Base-by-base conservation (phyloP, 805 yeast species). In the Isabelozyma pseudorhagii region DNA sequence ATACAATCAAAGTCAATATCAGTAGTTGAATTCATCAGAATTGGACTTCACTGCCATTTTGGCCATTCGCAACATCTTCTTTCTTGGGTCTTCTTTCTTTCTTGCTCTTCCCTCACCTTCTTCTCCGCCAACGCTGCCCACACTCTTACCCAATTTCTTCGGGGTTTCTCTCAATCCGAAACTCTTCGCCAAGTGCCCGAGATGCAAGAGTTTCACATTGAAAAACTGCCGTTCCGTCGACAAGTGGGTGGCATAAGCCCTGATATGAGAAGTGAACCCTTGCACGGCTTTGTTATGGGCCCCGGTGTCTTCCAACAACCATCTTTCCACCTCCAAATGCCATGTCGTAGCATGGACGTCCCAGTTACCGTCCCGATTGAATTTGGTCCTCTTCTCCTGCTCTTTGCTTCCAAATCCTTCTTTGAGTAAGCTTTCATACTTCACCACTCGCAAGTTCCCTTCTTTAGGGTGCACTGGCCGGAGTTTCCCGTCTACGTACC, bases 141-240 rank as follows among this genome's bases (percentile, higher is more conserved):
- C 59, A 39, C 70, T 59, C 36, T 69, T 67, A 31, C 92, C 90
- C 62, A 87, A 74, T 57, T 81, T 82, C 72, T 87, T 90, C 28
- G 99, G 99, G 7, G 96, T 86, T 60, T 94, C 99, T 68, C 99
- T 83, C 47, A 94, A 74, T 2, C 93, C 99, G 67, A 96, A 96
- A 54, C 94, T 80, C 66, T 94, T 94, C 17, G 98, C 97, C 60
- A 96, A 73, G 73, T 94, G 99, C 28, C 99, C 99, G 56, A 96
- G 73, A 76, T 94, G 99, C 51, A 96, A 72, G 34, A 78, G 69
- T 58, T 87, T 87, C 31, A 94, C 85, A 62, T 89, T 91, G 75
- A 94, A 94, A 54, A 79, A 82, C 45, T 77, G 80, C 62, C 92
- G 81, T 66, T 94, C 99, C 1, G 83, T 59, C 0, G 92, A 74